A percentile compares a stretch with the other conserved stretches of the same genome.
These are phyloP conservation scores for Termitomyces heimii DNA, from an alignment of 768 basidiomycete genomes.

Conservation along the genomic window DNA sequence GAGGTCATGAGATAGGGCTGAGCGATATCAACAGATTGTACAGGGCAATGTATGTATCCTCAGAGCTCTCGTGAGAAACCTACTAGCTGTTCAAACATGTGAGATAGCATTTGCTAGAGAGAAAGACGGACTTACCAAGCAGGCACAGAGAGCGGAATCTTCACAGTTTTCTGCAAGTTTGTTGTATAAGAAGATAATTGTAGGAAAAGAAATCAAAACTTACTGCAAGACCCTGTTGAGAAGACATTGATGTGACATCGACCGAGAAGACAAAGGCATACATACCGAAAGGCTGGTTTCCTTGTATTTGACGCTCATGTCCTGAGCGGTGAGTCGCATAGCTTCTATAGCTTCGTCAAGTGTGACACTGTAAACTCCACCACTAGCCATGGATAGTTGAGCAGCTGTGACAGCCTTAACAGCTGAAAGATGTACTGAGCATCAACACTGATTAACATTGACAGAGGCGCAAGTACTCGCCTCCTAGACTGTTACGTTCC, in stretches of 20 bases:
- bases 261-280: constrained; percentile 8
- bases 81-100: not conserved
- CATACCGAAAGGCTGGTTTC: constrained; percentile 89
- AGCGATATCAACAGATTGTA: not conserved
- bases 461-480: constrained; percentile 27
- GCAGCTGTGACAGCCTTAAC: constrained; percentile 93
- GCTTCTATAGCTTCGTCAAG: constrained; percentile 95
- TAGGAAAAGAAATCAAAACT: constrained; percentile 3
- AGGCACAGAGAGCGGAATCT: constrained; percentile 80
- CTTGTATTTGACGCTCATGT: constrained; percentile 95
- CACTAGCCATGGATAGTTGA: constrained; percentile 89
- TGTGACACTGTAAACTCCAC: constrained; percentile 81
- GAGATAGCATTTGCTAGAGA: not conserved
- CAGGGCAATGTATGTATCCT: not conserved
- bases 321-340: constrained; percentile 87
- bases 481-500: constrained; percentile 86
- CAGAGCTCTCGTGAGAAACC: not conserved
- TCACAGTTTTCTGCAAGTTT: constrained; percentile 55
- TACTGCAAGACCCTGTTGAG: constrained; percentile 35
- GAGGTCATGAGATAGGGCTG: not conserved
- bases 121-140: constrained; percentile 46
- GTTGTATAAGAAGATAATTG: not conserved
- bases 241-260: not conserved
- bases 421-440: constrained; percentile 34
- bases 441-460: not conserved